Percentiles rank a stretch among this genome's conserved stretches.
phyloP scores from a whole-genome alignment of 1,284 basidiomycete genomes.

The Ceratobasidium sp. region DNA sequence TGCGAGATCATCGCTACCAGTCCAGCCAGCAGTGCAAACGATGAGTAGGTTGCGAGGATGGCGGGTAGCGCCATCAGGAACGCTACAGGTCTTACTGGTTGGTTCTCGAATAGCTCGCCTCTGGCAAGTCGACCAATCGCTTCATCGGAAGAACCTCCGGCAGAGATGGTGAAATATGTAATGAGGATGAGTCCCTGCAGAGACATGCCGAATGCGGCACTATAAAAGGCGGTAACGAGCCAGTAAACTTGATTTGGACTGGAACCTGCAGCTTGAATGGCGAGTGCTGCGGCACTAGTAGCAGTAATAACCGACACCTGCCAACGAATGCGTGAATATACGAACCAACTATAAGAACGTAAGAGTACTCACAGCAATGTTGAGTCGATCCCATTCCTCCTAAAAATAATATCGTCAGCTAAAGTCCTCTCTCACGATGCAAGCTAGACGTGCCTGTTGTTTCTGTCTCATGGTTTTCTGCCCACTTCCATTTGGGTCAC shows the following conservation, averaged over 20 bases:
- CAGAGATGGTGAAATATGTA: constrained; percentile 27
- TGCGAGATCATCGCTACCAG: constrained; percentile 19
- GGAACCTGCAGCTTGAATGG: constrained; percentile 19
- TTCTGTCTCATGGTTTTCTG: constrained; percentile 34
- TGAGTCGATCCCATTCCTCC: constrained; percentile 33
- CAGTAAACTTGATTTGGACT: constrained; percentile 1
- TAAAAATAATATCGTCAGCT: background rate
- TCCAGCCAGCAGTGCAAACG: constrained; percentile 16
- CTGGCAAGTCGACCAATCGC: constrained; percentile 14
- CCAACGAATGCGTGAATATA: background rate
- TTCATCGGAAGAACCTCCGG: constrained; percentile 31
- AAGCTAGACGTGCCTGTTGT: constrained; percentile 15
- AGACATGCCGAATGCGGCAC: constrained; percentile 30
- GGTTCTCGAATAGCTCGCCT: constrained; percentile 10
- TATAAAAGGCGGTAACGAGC: constrained; percentile 32
- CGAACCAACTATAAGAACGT: no score
- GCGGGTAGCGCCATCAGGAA: constrained; percentile 21
- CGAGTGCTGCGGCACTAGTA: constrained; percentile 26
- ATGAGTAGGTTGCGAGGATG: constrained; percentile 8
- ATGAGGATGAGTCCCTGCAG: constrained; percentile 19
- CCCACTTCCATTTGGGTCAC: background rate
- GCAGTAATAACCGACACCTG: constrained; percentile 36
- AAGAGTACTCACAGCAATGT: constrained; percentile 15
- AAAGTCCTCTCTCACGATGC: background rate
- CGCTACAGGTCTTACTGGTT: background rate